Conservation (phyloP, 73 alveolate species). For the Paramecium pentaurelia region DNA sequence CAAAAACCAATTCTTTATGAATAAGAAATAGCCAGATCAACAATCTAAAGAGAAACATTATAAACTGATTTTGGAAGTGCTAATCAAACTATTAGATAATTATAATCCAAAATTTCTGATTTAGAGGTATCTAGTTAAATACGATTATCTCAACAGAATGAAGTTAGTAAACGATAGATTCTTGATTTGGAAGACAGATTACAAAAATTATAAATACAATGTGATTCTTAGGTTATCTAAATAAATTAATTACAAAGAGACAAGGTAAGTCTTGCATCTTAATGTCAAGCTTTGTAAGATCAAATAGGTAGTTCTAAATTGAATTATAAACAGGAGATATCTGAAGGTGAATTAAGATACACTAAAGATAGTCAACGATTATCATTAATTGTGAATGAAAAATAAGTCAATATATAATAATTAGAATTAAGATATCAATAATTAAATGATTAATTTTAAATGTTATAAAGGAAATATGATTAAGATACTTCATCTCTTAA, state of each 20-base stretch:
- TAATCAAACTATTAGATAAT: not conserved
- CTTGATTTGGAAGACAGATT: not conserved
- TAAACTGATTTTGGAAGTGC: conserved; percentile 14
- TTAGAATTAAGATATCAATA: not conserved
- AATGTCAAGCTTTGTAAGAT: not conserved
- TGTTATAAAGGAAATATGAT: not conserved
- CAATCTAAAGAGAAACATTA: not conserved
- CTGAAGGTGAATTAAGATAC: conserved; percentile 6
- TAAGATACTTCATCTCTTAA: not conserved
- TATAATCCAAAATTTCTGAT: not conserved
- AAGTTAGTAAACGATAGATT: not conserved
- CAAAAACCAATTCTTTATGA: not conserved
- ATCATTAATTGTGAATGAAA: not conserved
- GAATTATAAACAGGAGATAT: not conserved
- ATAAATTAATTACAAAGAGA: not conserved
- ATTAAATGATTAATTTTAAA: not conserved
- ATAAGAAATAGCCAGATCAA: not conserved
- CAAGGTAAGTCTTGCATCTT: not conserved
- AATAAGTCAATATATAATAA: not conserved
- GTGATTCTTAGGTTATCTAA: conserved; percentile 5
- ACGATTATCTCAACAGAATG: not conserved
- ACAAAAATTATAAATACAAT: not conserved
- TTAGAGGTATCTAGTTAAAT: not conserved
- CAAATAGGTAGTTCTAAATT: not conserved
- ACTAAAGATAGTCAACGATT: not conserved